Base-by-base conservation (phyloP, 768 basidiomycete genomes). In the Hericium erinaceus region DNA sequence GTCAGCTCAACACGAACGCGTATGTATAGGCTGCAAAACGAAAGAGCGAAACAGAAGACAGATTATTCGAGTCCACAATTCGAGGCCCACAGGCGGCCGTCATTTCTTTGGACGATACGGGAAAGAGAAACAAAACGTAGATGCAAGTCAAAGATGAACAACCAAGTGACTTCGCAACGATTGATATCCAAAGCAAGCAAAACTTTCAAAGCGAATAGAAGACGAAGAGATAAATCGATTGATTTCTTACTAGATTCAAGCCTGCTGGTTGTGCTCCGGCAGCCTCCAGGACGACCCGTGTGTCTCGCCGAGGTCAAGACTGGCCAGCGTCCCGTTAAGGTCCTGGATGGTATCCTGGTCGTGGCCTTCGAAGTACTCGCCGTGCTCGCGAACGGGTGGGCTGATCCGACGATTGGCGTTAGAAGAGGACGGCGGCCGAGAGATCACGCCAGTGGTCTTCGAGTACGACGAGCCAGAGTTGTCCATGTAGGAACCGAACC, bases 291-390 rank as follows among this genome's bases (percentile, higher is more conserved):
- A 20, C 33, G 52, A 18, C 15, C 20, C 48, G 26, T 64, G 60
- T 28, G 49, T 48, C 58, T 70, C 62, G 64, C 84, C 85, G 57
- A 91, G 71, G 61, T 89, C 79, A 15, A 91, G 78, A 67, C 83
- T 88, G 38, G 89, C 86, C 40, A 92, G 75, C 28, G 84, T 88
- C 20, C 85, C 84, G 64, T 87, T 90, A 54, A 92, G 69, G 69
- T 89, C 87, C 40, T 81, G 80, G 62, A 91, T 77, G 33, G 68
- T 53, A 58, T 85, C 83, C 16, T 76, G 74, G 52, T 80, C 80
- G 46, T 55, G 57, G 16, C 53, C 50, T 44, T 58, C 56, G 39
- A 61, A 61, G 46, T 41, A 58, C 72, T 66, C 37, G 57, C 60
- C n/a, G 67, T 65, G 61, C 52, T 64, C 67, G 60, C 67, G 9